Percentiles rank a stretch among this genome's conserved stretches.
Conservation (phyloP, 768 basidiomycete genomes). For the Tricholoma furcatifolium region DNA sequence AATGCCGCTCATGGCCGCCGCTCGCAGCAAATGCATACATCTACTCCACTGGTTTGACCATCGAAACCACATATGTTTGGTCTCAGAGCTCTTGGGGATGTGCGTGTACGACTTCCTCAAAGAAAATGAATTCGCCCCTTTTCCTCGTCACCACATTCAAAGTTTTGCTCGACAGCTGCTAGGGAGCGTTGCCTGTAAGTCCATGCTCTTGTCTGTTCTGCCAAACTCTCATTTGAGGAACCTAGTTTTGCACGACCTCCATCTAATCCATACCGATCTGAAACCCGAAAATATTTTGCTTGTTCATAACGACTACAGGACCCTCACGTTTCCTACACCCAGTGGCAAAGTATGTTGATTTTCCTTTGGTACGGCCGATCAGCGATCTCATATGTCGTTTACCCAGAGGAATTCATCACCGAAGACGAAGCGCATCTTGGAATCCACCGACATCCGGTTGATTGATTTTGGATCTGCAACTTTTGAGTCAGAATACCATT, state of each 20-base stretch:
- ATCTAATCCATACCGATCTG: conserved; percentile 95
- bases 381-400: not conserved
- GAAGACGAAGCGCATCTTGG: conserved; percentile 74
- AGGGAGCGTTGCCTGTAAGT: conserved; percentile 91
- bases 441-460: conserved; percentile 87
- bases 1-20: conserved; percentile 20
- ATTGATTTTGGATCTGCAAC: conserved; percentile 99
- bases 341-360: conserved; percentile 53
- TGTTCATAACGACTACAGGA: conserved; percentile 77
- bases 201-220: not conserved
- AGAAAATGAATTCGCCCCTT: conserved; percentile 95
- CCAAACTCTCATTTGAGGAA: conserved; percentile 8
- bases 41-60: conserved; percentile 94
- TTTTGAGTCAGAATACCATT: conserved; percentile 97
- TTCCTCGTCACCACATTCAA: conserved; percentile 95
- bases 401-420: conserved; percentile 62
- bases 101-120: conserved; percentile 99
- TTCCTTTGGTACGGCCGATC: conserved; percentile 13
- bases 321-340: conserved; percentile 55
- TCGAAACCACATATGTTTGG: conserved; percentile 95
- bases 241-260: conserved; percentile 85
- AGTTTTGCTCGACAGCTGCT: conserved; percentile 91
- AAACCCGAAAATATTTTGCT: conserved; percentile 99
- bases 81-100: conserved; percentile 93
- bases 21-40: conserved; percentile 92